These are phyloP conservation scores for Tubosaeta sp. DNA, from an alignment of 768 basidiomycete species.

Conservation along the genomic window DNA sequence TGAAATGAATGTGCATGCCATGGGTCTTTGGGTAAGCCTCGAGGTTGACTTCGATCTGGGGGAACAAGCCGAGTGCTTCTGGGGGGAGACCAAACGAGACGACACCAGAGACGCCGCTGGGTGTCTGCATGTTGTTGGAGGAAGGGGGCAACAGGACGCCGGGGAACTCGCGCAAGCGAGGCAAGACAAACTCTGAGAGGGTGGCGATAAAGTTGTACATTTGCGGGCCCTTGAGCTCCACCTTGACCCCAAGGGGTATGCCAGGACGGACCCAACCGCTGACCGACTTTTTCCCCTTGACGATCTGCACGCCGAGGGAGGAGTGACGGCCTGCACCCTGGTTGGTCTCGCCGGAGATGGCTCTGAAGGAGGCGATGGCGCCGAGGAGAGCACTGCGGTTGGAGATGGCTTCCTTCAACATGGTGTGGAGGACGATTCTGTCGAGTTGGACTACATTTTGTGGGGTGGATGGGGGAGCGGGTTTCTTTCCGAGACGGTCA, in stretches of 20 bases:
- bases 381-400: slow-evolving; percentile 73
- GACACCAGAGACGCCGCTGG: slow-evolving; percentile 79
- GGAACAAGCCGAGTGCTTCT: slow-evolving; percentile 84
- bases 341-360: slow-evolving; percentile 79
- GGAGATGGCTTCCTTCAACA: slow-evolving; percentile 73
- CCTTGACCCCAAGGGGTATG: slow-evolving; percentile 81
- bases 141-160: slow-evolving; percentile 78
- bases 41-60: slow-evolving; percentile 91
- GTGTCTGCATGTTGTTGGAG: slow-evolving; percentile 63
- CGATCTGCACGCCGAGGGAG: slow-evolving; percentile 74
- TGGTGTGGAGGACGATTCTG: slow-evolving; percentile 79
- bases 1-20: slow-evolving; percentile 93
- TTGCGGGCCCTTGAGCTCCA: slow-evolving; percentile 81
- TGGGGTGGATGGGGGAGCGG: slow-evolving; percentile 59
- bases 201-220: slow-evolving; percentile 94
- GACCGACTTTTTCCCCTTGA: slow-evolving; percentile 60
- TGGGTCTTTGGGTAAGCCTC: slow-evolving; percentile 82
- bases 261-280: slow-evolving; percentile 83
- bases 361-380: slow-evolving; percentile 84
- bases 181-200: slow-evolving; percentile 92
- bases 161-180: slow-evolving; percentile 84
- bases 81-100: slow-evolving; percentile 86
- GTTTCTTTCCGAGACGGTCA: slow-evolving; percentile 59
- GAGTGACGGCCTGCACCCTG: slow-evolving; percentile 68
- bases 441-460: slow-evolving; percentile 75